Evolutionary conservation across 2,329 filamentous ascomycete genomes (phyloP).

Genomic region (Aspergillus puulaauensis): DNA sequence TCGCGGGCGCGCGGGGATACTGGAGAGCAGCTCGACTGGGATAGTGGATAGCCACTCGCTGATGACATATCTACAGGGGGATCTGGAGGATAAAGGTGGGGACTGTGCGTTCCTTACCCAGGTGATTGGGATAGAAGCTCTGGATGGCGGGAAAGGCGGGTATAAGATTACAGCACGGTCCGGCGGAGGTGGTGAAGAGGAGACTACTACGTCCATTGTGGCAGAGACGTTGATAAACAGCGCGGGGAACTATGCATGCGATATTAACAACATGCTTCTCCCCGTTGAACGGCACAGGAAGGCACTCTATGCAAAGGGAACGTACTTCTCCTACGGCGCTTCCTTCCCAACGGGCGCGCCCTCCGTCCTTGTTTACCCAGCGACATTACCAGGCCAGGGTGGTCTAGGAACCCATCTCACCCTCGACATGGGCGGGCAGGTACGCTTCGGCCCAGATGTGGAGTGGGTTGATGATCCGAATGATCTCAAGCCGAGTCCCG

Average conservation of each 20-base stretch:
- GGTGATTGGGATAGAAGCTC: constrained; percentile 61
- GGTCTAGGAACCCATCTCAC: constrained; percentile 95
- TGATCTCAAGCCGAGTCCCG: constrained; percentile 67
- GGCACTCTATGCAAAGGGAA: constrained; percentile 87
- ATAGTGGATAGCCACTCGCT: constrained; percentile 85
- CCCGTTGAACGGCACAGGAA: constrained; percentile 50
- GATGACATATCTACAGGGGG: constrained; percentile 77
- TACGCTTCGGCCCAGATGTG: constrained; percentile 92
- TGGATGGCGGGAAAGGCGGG: constrained; percentile 55
- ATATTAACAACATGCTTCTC: constrained; percentile 79
- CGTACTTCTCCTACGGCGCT: constrained; percentile 82
- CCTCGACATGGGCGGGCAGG: constrained; percentile 76
- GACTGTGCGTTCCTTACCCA: constrained; percentile 67
- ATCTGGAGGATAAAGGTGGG: constrained; percentile 75
- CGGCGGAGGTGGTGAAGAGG: constrained; percentile 17
- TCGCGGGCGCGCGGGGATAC: constrained; percentile 66
- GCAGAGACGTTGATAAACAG: constrained; percentile 79
- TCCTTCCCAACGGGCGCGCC: constrained; percentile 60
- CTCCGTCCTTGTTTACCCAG: constrained; percentile 80
- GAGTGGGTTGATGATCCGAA: constrained; percentile 78
- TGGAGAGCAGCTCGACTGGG: constrained; percentile 84
- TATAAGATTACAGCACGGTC: constrained; percentile 66
- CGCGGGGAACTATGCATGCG: constrained; percentile 75
- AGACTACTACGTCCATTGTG: constrained; percentile 57
- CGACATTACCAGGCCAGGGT: constrained; percentile 74